A percentile compares a stretch with the other conserved stretches of the same genome.
phyloP scores from a whole-genome alignment of 2,329 filamentous ascomycete species.

The Neonectria faginata region DNA sequence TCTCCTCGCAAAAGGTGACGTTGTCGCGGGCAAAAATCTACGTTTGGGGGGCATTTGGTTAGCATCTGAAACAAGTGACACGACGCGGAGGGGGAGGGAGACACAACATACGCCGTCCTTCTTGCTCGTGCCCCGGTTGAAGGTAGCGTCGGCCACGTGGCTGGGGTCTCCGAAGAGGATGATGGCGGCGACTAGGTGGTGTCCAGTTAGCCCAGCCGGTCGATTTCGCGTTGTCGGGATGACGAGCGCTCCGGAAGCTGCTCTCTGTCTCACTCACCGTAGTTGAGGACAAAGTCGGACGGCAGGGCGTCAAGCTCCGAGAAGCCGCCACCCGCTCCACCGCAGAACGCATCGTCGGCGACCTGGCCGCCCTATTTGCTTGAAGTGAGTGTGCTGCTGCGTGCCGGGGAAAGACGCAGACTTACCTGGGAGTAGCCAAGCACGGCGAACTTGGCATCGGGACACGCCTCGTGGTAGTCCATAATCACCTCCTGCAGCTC shows the following conservation, averaged over 20 bases:
- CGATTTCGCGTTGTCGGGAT: constrained; percentile 5
- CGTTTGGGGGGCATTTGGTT: neutral
- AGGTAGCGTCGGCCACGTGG: constrained; percentile 51
- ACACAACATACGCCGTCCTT: constrained; percentile 51
- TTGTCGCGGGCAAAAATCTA: constrained; percentile 55
- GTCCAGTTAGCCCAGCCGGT: neutral
- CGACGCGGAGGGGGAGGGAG: neutral
- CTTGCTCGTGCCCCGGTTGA: constrained; percentile 53
- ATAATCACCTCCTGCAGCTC: constrained; percentile 48
- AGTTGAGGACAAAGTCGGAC: constrained; percentile 46
- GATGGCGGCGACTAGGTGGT: constrained; percentile 53
- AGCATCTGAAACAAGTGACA: constrained; percentile 8
- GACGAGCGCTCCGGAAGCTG: neutral
- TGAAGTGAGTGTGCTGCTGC: neutral
- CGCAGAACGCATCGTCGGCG: constrained; percentile 53
- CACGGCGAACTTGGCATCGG: constrained; percentile 55
- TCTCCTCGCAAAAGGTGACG: constrained; percentile 49
- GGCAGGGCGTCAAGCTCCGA: constrained; percentile 44
- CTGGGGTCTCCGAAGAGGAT: constrained; percentile 57
- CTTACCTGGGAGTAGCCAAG: constrained; percentile 57
- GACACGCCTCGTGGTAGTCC: constrained; percentile 51
- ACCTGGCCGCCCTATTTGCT: constrained; percentile 53
- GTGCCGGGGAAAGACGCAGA: neutral
- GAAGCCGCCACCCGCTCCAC: constrained; percentile 47
- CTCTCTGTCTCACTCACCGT: constrained; percentile 45